Evolutionary conservation across 495 filamentous ascomycete genomes (phyloP).

Genomic region (Lophiostoma macrostomum): DNA sequence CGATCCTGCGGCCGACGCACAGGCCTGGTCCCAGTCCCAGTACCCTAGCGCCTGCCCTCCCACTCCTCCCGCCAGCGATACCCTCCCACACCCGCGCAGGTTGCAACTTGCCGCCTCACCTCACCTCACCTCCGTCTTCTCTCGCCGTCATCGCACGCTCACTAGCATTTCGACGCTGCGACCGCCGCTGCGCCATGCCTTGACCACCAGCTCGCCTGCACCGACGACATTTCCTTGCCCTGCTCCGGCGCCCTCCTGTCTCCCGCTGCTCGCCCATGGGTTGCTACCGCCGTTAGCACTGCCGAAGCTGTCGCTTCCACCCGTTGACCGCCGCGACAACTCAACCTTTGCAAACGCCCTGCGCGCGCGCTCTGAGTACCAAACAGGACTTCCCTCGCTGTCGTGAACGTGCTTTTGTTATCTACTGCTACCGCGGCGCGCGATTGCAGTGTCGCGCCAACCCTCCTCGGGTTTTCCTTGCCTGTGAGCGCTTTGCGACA

Average conservation of each 20-base stretch:
- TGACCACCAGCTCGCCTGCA: no score
- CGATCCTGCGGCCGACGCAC: no score
- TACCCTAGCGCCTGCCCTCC: not conserved
- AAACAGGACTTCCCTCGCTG: not conserved
- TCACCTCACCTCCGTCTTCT: not conserved
- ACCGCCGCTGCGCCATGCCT: not conserved
- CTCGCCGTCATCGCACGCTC: no score
- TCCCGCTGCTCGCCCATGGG: not conserved
- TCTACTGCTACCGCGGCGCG: no score
- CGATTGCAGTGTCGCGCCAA: not conserved
- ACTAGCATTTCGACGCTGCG: not conserved
- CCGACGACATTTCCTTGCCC: not conserved
- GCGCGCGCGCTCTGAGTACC: not conserved
- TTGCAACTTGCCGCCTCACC: not conserved
- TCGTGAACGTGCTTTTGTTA: not conserved
- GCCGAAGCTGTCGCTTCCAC: constrained; percentile 6
- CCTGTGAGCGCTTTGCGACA: constrained; percentile 6
- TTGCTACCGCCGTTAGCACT: not conserved
- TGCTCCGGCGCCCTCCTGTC: not conserved
- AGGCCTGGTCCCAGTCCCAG: no score
- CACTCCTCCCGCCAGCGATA: not conserved
- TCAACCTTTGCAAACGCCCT: not conserved
- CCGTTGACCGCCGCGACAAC: not conserved
- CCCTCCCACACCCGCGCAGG: not conserved
- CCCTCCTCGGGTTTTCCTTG: constrained; percentile 11